Conservation (phyloP, 768 basidiomycete genomes). For the Tulasnella sp. region DNA sequence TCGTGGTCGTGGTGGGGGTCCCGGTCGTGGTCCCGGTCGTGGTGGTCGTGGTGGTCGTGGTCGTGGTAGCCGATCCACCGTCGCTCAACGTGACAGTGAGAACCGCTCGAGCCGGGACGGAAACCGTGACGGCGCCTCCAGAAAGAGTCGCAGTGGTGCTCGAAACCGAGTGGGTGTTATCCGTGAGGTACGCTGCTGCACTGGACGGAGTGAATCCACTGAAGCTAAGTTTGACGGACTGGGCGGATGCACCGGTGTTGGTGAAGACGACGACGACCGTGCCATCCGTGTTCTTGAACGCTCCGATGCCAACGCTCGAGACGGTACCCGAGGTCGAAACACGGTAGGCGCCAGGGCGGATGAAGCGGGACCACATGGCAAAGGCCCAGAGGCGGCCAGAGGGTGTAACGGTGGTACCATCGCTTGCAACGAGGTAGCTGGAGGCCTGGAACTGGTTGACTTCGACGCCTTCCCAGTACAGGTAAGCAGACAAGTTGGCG, state of each 20-base stretch:
- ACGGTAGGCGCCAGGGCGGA: slow-evolving; percentile 19
- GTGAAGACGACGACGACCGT: background rate
- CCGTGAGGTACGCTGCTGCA: background rate
- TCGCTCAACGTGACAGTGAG: background rate
- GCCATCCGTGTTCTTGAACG: slow-evolving; percentile 20
- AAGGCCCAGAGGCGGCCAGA: slow-evolving; percentile 21
- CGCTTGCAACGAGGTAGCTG: background rate
- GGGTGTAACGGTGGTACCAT: background rate
- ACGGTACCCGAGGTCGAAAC: slow-evolving; percentile 4
- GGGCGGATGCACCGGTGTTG: background rate
- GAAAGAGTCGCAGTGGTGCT: background rate
- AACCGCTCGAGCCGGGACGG: background rate
- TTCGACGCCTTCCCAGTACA: slow-evolving; percentile 20
- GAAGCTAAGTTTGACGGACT: background rate
- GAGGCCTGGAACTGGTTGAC: background rate
- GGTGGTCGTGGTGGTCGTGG: background rate
- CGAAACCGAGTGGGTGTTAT: background rate
- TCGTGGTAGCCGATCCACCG: background rate
- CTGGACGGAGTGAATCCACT: background rate
- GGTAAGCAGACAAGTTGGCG: slow-evolving; percentile 14
- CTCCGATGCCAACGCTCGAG: background rate
- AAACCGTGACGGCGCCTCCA: background rate
- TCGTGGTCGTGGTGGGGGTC: background rate
- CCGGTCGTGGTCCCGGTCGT: background rate
- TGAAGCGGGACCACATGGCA: slow-evolving; percentile 18